Conservation (phyloP, 805 yeast genomes). For the Saturnispora zaruensis region DNA sequence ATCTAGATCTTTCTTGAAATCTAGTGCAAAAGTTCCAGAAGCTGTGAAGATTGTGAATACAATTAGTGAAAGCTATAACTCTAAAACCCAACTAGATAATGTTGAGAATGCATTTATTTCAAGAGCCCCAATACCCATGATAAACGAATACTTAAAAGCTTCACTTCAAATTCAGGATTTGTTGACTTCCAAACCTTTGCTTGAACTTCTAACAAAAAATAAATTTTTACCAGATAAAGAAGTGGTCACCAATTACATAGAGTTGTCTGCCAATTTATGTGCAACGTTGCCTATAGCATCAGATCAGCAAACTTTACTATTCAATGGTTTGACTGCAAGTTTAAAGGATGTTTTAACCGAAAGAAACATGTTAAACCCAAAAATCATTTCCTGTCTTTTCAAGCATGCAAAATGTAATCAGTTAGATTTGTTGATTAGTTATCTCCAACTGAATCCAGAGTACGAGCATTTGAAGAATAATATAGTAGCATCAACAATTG, state of each 20-base stretch:
- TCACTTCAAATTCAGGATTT: slow-evolving; percentile 15
- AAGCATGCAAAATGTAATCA: slow-evolving; percentile 17
- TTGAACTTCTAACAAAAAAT: slow-evolving; percentile 11
- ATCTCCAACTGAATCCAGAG: slow-evolving; percentile 12
- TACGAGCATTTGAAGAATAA: not conserved
- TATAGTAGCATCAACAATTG: not conserved
- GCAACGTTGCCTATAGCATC: slow-evolving; percentile 13
- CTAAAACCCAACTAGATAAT: not conserved
- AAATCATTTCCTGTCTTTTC: slow-evolving; percentile 9
- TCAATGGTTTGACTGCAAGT: slow-evolving; percentile 19
- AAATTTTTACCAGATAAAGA: slow-evolving; percentile 13
- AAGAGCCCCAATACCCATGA: slow-evolving; percentile 1
- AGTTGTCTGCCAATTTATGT: slow-evolving; percentile 13
- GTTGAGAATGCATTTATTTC: slow-evolving; percentile 2
- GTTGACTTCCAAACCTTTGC: slow-evolving; percentile 13
- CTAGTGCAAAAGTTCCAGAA: not conserved
- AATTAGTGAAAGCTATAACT: slow-evolving; percentile 2
- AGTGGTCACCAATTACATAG: slow-evolving; percentile 14
- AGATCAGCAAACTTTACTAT: slow-evolving; percentile 16
- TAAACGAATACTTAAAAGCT: slow-evolving; percentile 12
- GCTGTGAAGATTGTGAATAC: not conserved
- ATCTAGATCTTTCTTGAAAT: not conserved
- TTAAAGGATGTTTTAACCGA: slow-evolving; percentile 11
- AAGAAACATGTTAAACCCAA: slow-evolving; percentile 10
- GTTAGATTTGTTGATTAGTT: slow-evolving; percentile 19